Conservation (phyloP, 495 filamentous ascomycete species). For the Parathielavia appendiculata region DNA sequence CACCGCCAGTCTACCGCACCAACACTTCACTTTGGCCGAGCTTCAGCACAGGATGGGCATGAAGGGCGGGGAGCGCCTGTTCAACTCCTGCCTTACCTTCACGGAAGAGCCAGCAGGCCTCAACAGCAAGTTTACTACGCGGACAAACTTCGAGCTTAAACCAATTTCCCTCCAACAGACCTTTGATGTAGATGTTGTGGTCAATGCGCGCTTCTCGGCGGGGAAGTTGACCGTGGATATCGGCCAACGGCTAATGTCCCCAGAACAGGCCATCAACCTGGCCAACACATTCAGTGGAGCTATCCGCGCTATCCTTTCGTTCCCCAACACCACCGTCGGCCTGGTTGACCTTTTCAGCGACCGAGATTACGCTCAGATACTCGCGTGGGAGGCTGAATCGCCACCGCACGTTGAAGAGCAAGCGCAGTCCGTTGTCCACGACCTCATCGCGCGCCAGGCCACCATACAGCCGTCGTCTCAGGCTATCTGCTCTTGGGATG, state of each 20-base stretch:
- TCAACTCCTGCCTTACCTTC: slow-evolving; percentile 45
- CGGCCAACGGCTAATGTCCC: slow-evolving; percentile 39
- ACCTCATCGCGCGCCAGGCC: slow-evolving; percentile 34
- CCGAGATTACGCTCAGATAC: slow-evolving; percentile 40
- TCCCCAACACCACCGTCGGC: slow-evolving; percentile 32
- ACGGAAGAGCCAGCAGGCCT: slow-evolving; percentile 36
- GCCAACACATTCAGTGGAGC: slow-evolving; percentile 42
- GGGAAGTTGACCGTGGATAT: slow-evolving; percentile 40
- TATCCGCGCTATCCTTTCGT: slow-evolving; percentile 38
- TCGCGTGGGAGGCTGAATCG: slow-evolving; percentile 35
- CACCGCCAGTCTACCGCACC: slow-evolving; percentile 33
- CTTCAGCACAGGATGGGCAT: slow-evolving; percentile 42
- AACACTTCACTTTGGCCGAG: slow-evolving; percentile 40
- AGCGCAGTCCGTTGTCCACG: slow-evolving; percentile 31
- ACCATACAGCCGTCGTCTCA: slow-evolving; percentile 34
- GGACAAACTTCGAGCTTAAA: slow-evolving; percentile 32
- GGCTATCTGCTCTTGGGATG: slow-evolving; percentile 45
- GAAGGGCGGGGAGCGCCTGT: slow-evolving; percentile 38
- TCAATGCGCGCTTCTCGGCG: slow-evolving; percentile 36
- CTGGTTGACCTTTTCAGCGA: slow-evolving; percentile 42
- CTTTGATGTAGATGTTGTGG: slow-evolving; percentile 40
- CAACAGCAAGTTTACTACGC: slow-evolving; percentile 36
- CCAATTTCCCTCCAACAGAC: slow-evolving; percentile 41
- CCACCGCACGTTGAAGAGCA: slow-evolving; percentile 19
- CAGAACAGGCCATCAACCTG: slow-evolving; percentile 38